Evolutionary conservation across 345 rosid species (phyloP).

Genomic region (Laguncularia racemosa): DNA sequence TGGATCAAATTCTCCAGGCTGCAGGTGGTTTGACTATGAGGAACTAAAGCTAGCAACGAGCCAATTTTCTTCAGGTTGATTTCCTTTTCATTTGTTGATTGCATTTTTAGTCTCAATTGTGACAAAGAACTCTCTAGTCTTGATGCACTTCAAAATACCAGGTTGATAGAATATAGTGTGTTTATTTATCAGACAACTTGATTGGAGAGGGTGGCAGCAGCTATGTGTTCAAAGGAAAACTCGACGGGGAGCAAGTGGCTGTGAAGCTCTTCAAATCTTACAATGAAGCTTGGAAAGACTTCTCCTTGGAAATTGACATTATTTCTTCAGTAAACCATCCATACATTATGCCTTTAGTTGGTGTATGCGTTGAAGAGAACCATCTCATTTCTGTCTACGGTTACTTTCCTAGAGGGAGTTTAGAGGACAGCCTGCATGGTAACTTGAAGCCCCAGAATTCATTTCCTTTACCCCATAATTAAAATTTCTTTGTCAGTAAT

Average conservation of each 20-base stretch:
- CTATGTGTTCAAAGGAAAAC: conserved; percentile 63
- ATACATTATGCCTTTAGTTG: conserved; percentile 51
- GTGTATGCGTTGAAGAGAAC: conserved; percentile 43
- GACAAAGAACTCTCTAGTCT: not conserved
- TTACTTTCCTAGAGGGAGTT: conserved; percentile 56
- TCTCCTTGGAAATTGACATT: conserved; percentile 56
- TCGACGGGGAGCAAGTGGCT: conserved; percentile 62
- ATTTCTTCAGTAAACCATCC: conserved; percentile 55
- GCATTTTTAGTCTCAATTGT: not conserved
- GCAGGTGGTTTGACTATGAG: conserved; percentile 50
- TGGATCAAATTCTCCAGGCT: conserved; percentile 26
- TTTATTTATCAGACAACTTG: conserved; percentile 27
- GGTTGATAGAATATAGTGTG: conserved; percentile 3
- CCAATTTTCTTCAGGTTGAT: conserved; percentile 55
- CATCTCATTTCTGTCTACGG: conserved; percentile 60
- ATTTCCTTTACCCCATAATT: no score
- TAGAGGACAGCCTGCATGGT: conserved; percentile 71
- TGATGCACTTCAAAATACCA: not conserved
- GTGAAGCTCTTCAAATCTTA: conserved; percentile 58
- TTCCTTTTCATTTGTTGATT: not conserved
- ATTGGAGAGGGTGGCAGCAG: conserved; percentile 75
- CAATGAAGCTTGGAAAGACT: conserved; percentile 50
- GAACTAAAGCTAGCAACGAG: conserved; percentile 56
- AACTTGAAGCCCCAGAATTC: conserved; percentile 1
- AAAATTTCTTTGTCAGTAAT: no score